Percentiles rank a stretch among this genome's conserved stretches.
Conservation (phyloP, 495 filamentous ascomycete species). For the Podospora sp. region DNA sequence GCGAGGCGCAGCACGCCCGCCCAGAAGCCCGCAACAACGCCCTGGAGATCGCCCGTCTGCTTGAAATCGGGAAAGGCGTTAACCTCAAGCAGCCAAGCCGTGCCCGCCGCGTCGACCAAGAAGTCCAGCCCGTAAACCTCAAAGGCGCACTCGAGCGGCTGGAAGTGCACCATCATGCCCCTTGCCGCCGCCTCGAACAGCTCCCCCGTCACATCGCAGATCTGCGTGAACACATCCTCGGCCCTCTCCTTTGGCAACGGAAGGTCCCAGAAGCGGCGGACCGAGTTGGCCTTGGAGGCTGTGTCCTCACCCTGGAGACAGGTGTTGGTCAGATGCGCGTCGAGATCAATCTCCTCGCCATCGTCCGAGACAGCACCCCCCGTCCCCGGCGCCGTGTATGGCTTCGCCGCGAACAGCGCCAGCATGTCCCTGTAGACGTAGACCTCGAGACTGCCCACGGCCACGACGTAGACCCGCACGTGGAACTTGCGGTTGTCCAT, state of each 20-base stretch:
- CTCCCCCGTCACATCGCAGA: slow-evolving; percentile 70
- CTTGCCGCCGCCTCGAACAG: slow-evolving; percentile 82
- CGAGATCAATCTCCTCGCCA: slow-evolving; percentile 57
- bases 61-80: slow-evolving; percentile 95
- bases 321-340: slow-evolving; percentile 89
- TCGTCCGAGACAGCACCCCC: slow-evolving; percentile 28
- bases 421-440: slow-evolving; percentile 92
- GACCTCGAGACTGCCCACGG: slow-evolving; percentile 72
- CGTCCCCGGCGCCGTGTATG: slow-evolving; percentile 52
- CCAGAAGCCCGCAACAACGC: slow-evolving; percentile 75
- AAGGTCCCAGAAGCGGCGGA: slow-evolving; percentile 72
- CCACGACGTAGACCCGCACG: slow-evolving; percentile 86
- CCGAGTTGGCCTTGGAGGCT: slow-evolving; percentile 38
- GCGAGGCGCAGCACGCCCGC: slow-evolving; percentile 68
- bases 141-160: slow-evolving; percentile 82
- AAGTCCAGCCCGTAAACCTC: slow-evolving; percentile 94
- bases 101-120: slow-evolving; percentile 67
- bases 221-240: slow-evolving; percentile 67
- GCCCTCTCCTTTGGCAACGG: slow-evolving; percentile 32
- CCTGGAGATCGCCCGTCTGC: slow-evolving; percentile 78
- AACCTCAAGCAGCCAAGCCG: slow-evolving; percentile 80
- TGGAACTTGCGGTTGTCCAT: slow-evolving; percentile 82
- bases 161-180: slow-evolving; percentile 86
- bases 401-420: slow-evolving; percentile 78
- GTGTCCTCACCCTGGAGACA: slow-evolving; percentile 71